phyloP scores from a whole-genome alignment of 345 rosid species.

The Pugionium dolabratum region DNA sequence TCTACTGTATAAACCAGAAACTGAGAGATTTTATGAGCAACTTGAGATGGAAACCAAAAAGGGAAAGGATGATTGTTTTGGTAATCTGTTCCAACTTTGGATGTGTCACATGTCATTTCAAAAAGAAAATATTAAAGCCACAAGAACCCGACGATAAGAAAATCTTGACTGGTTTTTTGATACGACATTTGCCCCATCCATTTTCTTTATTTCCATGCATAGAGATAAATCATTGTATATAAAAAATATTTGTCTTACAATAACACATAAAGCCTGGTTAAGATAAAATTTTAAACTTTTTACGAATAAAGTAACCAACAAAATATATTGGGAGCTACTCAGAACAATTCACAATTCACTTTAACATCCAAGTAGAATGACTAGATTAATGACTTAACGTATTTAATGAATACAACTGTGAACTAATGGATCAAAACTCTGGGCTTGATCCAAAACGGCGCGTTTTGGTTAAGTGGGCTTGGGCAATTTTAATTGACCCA shows the following conservation, averaged over 20 bases:
- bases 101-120: conserved; percentile 33
- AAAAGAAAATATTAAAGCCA: conserved; percentile 14
- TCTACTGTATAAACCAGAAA: conserved; percentile 10
- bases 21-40: conserved; percentile 16
- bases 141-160: conserved; percentile 30
- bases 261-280: too few species aligned
- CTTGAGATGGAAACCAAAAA: conserved; percentile 20
- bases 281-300: too few species aligned
- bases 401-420: background rate
- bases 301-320: too few species aligned
- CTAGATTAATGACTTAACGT: conserved; percentile 9
- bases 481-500: too few species aligned
- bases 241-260: too few species aligned
- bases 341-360: conserved; percentile 6
- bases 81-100: conserved; percentile 30
- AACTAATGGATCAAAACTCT: too few species aligned
- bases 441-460: too few species aligned
- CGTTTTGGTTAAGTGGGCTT: too few species aligned
- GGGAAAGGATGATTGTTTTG: conserved; percentile 6
- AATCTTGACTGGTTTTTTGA: conserved; percentile 1
- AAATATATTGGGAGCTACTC: background rate
- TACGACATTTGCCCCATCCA: conserved; percentile 4
- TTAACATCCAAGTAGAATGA: background rate
- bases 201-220: conserved; percentile 13
- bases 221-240: background rate